Evolutionary conservation across 192 early-diverging fungal species (phyloP), one percentile per base, ranked within the genome.

Genomic region (Phycomyces blakesleeanus): DNA sequence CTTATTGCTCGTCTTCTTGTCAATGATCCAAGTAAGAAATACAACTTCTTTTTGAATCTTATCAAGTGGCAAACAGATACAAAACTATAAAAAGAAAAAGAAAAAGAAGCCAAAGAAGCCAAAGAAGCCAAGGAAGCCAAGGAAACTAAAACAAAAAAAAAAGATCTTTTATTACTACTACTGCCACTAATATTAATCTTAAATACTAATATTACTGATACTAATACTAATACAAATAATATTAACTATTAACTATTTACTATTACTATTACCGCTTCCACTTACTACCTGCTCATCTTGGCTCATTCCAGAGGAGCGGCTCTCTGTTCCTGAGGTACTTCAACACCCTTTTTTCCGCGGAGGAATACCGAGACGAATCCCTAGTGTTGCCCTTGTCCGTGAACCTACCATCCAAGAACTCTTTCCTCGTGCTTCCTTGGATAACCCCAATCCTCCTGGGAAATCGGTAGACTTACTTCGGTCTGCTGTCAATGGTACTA

Each of bases 1-100:
- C 77, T 98, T 26, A 88, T 98, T 54, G 55, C 70, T 2, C 57
- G 76, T 15, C 65, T 98, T 16, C 81, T 97, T 15, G 82, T 81
- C 21, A 88, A 81, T 29, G 61, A 79, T 51, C 93, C 91, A 34
- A 74, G 73, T 75, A 66, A 50, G 78, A 15, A 25, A 52, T 55
- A 63, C 8, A 57, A 51, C 29, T 38, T 16, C 20, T n/a, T n/a
- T n/a, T n/a, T n/a, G n/a, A n/a, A n/a, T n/a, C n/a, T n/a, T n/a
- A n/a, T n/a, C n/a, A n/a, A n/a, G n/a, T n/a, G n/a, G n/a, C n/a
- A n/a, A n/a, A n/a, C n/a, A n/a, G n/a, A n/a, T n/a, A n/a, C n/a
- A n/a, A n/a, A n/a, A n/a, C n/a, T n/a, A n/a, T n/a, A n/a, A n/a
- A n/a, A n/a, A n/a, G n/a, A n/a, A 24, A 29, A 29, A 18, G 41